Percentiles rank a stretch among this genome's conserved stretches.
phyloP scores from a whole-genome alignment of 352 stramenopile species.

The Globisporangium takayamanum region DNA sequence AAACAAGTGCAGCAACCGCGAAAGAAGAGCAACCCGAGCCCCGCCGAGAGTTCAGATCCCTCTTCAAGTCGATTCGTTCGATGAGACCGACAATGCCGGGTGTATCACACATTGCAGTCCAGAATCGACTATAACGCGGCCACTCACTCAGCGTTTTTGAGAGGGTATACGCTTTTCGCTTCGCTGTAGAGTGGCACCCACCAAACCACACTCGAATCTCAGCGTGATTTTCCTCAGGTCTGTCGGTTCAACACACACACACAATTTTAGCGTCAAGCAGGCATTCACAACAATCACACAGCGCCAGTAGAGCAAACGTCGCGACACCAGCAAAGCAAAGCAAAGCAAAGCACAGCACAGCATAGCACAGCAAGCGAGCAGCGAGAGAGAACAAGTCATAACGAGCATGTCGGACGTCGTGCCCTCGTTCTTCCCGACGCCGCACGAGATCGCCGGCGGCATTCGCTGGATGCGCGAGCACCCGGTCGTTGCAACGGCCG shows the following conservation, averaged over 20 bases:
- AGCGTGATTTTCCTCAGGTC: neutral
- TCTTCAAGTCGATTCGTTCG: no score
- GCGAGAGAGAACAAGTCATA: neutral
- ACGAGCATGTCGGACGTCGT: conserved; percentile 50
- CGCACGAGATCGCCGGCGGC: conserved; percentile 67
- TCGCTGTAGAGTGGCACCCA: neutral
- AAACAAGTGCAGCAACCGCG: no score
- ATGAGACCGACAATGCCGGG: no score
- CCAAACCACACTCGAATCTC: neutral
- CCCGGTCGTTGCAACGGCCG: conserved; percentile 61
- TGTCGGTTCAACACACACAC: neutral
- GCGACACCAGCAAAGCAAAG: neutral
- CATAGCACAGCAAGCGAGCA: neutral
- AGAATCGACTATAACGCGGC: no score
- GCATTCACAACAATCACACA: neutral
- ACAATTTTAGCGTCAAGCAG: conserved; percentile 1
- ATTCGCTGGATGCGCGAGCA: conserved; percentile 69
- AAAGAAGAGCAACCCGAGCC: no score
- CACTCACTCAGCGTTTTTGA: no score
- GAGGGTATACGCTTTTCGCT: neutral
- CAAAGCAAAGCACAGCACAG: neutral
- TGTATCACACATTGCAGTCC: no score
- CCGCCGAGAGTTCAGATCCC: no score
- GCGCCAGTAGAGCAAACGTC: neutral
- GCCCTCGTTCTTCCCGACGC: conserved; percentile 77